Conservation (phyloP, 2,329 filamentous ascomycete genomes). For the Fusarium goolgardi region DNA sequence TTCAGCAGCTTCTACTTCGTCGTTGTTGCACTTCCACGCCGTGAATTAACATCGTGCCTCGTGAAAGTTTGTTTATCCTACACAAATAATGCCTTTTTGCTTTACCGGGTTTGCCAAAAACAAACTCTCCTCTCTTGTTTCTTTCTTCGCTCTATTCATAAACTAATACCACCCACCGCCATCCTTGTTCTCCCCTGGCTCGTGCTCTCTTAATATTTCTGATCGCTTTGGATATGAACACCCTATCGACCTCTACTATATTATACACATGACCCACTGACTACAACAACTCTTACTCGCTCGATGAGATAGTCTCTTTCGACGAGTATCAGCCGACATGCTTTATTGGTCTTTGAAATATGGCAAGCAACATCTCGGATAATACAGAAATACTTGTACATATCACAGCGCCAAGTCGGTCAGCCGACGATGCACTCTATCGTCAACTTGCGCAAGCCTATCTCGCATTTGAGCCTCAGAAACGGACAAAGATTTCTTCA, state of each 20-base stretch:
- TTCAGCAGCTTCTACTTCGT: constrained; percentile 26
- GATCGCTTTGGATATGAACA: constrained; percentile 18
- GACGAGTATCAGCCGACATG: constrained; percentile 39
- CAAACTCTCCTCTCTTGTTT: constrained; percentile 3
- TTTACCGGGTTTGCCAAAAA: constrained; percentile 1
- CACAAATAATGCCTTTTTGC: not conserved
- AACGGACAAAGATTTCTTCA: constrained; percentile 23
- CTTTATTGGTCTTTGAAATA: constrained; percentile 36
- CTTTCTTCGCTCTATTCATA: constrained; percentile 8
- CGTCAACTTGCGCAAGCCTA: constrained; percentile 64
- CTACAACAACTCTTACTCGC: not conserved
- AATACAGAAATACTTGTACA: constrained; percentile 68
- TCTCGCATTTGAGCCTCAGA: constrained; percentile 57
- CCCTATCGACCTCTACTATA: constrained; percentile 2
- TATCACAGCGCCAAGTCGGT: constrained; percentile 62
- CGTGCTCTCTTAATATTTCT: constrained; percentile 27
- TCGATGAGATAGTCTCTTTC: constrained; percentile 14
- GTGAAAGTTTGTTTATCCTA: constrained; percentile 18
- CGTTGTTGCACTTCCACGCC: not conserved
- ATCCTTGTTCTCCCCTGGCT: constrained; percentile 23
- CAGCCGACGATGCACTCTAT: constrained; percentile 61
- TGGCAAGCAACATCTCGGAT: constrained; percentile 43
- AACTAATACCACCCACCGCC: constrained; percentile 2
- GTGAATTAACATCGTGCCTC: constrained; percentile 24
- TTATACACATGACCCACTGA: not conserved